Evolutionary conservation across 2,329 filamentous ascomycete species (phyloP), one percentile per base, ranked within the genome.

Genomic region (Ascochyta viciae-villosae): DNA sequence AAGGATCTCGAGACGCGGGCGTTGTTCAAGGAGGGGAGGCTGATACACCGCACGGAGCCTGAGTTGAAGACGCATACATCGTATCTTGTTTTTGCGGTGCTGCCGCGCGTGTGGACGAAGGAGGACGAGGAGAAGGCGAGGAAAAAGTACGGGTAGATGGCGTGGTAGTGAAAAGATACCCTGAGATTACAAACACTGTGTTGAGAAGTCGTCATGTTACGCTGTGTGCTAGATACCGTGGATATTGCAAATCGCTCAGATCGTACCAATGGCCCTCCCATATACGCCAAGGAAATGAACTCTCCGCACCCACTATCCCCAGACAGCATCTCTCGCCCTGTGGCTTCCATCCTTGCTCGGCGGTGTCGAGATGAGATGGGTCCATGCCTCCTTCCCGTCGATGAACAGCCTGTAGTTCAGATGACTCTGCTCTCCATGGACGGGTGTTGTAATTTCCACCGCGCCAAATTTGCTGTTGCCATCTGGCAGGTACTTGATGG

Each of bases 1-100:
- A 65, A 59, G 47, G 65, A 74, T 2, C 47, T 62, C 46, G 73
- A 69, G 68, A 76, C 61, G 42, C 71, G 73, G 37, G 58, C 68
- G 23, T 29, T 75, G 39, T 96, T 88, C 79, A 85, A 89, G 71
- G 86, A 93, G 58, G 95, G 95, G 1, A 85, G 86, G 26, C 71
- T 98, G 37, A 83, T 92, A 27, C 91, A 96, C 67, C 85, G 92
- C 23, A 87, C 90, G 0, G 95, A 99, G 78, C 80, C 87, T 0
- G 95, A 99, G 70, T 80, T 98, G 57, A 97, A 96, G 82, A 95
- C 91, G 7, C 95, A 99, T 76, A 99, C 95, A 0, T 95, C 90
- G n/a, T 99, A 99, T 74, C 83, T 99, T 4, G 90, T 96, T 4
- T 99, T 99, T 78, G 95, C 95, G 0, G 81, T 95, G 3, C 77